Base-by-base conservation (phyloP, 768 basidiomycete genomes). In the Leccinum subgranulosum region DNA sequence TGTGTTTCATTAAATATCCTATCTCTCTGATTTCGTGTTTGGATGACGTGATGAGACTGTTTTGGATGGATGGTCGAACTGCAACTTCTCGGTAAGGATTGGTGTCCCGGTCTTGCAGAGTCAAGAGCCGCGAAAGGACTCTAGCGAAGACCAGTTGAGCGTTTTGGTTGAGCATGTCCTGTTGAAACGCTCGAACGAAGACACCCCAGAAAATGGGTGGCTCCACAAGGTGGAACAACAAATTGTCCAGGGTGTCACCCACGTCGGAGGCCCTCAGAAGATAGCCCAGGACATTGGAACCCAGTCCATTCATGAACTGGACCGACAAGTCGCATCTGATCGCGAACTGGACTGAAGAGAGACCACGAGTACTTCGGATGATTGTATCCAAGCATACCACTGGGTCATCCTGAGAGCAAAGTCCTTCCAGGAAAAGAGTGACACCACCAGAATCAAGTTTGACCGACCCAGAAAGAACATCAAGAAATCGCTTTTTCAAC, bases 171-270 rank as follows among this genome's bases (percentile, higher is more conserved):
- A 82, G 67, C 6, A 62, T 54, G 10, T 64, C 67, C 11, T 61
- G 59, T 31, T 70, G 63, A 51, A 79, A 80, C 4, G 73, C 67
- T 12, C 64, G 41, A 3, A 65, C 56, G 46, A 79, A 76, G 1
- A 62, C 60, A 21, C 46, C 54, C 81, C 80, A 85, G 59, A 84
- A 84, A 27, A 81, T 72, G 0, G 81, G 76, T 3, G 83, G 83
- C 1, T 84, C 75, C 3, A 79, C 76, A 21, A 84, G 71, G 10
- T 69, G 63, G 49, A 67, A 47, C 39, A 85, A 36, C 12, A 84
- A 50, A n/a, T 69, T 63, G 15, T 73, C 63, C 11, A 85, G 57
- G 39, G 75, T 70, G 9, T 68, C 84, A 23, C 73, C 74, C 43
- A 84, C 71, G n/a, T 60, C 61, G 25, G 63, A 68, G 6, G 82